phyloP scores from a whole-genome alignment of 257 asterid genomes.

The Lycium ferocissimum region DNA sequence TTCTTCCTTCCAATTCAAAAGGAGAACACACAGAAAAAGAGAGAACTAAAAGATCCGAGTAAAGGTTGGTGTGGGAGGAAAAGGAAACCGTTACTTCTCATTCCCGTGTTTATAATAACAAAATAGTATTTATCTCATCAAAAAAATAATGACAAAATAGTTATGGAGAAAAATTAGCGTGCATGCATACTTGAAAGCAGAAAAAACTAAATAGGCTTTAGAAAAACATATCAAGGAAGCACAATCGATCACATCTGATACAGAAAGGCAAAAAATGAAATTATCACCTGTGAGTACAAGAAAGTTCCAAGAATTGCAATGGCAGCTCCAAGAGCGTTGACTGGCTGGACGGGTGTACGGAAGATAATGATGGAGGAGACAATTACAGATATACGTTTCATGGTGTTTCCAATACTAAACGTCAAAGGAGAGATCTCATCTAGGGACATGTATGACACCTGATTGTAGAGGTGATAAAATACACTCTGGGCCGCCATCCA shows the following conservation, averaged over 20 bases:
- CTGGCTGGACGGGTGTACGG: slow-evolving; percentile 87
- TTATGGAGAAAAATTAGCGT: background rate
- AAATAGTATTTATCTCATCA: too few relatives aligned
- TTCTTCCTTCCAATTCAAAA: too few relatives aligned
- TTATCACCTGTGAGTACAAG: slow-evolving; percentile 89
- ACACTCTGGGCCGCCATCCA: slow-evolving; percentile 97
- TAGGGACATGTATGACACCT: slow-evolving; percentile 95
- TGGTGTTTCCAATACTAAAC: slow-evolving; percentile 92
- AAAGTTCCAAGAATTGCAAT: slow-evolving; percentile 92
- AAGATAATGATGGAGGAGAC: slow-evolving; percentile 94
- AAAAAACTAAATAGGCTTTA: background rate
- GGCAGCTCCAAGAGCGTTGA: slow-evolving; percentile 99
- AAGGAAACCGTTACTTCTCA: background rate
- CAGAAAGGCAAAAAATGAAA: slow-evolving; percentile 30
- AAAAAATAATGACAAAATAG: too few relatives aligned
- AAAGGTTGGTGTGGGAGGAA: background rate
- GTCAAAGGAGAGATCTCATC: slow-evolving; percentile 98
- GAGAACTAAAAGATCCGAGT: background rate
- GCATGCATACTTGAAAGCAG: background rate
- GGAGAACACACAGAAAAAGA: background rate
- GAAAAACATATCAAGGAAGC: slow-evolving; percentile 10
- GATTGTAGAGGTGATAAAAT: slow-evolving; percentile 95
- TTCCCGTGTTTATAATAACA: background rate
- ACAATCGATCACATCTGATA: slow-evolving; percentile 8
- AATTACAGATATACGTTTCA: slow-evolving; percentile 94